A percentile compares a stretch with the other conserved stretches of the same genome.
Evolutionary conservation across 768 basidiomycete species (phyloP).

Genomic region (Clitopilus passeckerianus): DNA sequence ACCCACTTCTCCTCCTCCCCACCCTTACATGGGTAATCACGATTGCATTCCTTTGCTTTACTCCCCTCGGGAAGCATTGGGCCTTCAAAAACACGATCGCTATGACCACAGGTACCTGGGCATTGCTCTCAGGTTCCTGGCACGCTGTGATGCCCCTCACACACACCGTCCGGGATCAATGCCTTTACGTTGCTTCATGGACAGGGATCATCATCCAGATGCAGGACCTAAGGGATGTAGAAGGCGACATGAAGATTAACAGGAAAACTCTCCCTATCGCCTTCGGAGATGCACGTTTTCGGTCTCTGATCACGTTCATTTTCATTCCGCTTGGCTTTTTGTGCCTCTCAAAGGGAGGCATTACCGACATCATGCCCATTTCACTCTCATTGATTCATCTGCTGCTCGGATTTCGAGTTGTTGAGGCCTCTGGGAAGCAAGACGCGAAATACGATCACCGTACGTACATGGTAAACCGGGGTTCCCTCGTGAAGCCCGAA

Average conservation of each 20-base stretch:
- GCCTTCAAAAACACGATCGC: constrained; percentile 8
- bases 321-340: constrained; percentile 5
- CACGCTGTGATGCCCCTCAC: constrained; percentile 3
- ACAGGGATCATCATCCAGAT: constrained; percentile 5
- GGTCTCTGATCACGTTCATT: constrained; percentile 7
- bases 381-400: constrained; percentile 3
- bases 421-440: background rate
- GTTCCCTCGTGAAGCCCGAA: background rate
- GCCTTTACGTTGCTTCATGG: constrained; percentile 7
- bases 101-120: constrained; percentile 12
- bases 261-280: constrained; percentile 10
- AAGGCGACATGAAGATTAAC: constrained; percentile 8
- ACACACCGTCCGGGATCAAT: background rate
- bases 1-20: constrained; percentile 3
- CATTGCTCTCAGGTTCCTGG: constrained; percentile 8
- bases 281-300: constrained; percentile 4
- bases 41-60: constrained; percentile 6
- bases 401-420: constrained; percentile 7
- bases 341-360: constrained; percentile 4
- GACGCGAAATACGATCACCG: constrained; percentile 11
- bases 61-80: constrained; percentile 13
- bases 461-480: constrained; percentile 13
- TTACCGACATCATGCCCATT: constrained; percentile 1
- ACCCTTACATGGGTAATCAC: constrained; percentile 10
- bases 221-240: constrained; percentile 11